Evolutionary conservation across 352 stramenopile species (phyloP), one percentile per base, ranked within the genome.

Genomic region (Paralagenidium karlingii): DNA sequence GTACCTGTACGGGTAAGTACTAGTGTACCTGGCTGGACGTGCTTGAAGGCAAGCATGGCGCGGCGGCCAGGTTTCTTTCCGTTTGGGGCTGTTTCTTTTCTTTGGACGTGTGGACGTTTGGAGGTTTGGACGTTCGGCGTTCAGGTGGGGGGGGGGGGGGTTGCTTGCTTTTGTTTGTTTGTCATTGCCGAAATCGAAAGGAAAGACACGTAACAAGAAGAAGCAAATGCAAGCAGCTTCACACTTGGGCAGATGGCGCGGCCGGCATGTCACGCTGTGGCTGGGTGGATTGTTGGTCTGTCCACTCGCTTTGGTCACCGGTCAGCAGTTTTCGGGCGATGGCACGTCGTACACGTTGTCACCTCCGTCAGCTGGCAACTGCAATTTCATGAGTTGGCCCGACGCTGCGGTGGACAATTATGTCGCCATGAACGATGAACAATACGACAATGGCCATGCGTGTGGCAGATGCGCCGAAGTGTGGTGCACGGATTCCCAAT

Each of bases 381-480:
- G 53, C 34, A 62, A 62, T 33, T 62, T 62, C 32, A 62, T 62
- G 53, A 24, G 40, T 5, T 49, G 26, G 22, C 38, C 45, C 34
- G 42, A 58, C 25, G 48, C 50, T 3, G 21, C 56, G 8, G 39
- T 38, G 3, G 47, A 34, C 19, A 73, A 75, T 40, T 70, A 80
- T 34, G 65, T 55, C 0, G 63, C 63, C 8, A 43, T 79, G 24
- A 79, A 79, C 57, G 22, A 68, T 15, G 49, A 34, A 1, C 60
- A 79, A 40, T 79, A 58, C 47, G 67, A 53, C 40, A 51, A 61
- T 19, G 73, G 63, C 13, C 55, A 58, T 7, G 61, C 47, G 45
- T 83, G 74, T 38, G 69, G 69, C 7, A 69, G 70, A 13, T 87
- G 74, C 34, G 74, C 66, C 26, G 54, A 82, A 28, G 70, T 85